Evolutionary conservation across 1,284 basidiomycete species (phyloP).

Genomic region (Pisolithus thermaeus): DNA sequence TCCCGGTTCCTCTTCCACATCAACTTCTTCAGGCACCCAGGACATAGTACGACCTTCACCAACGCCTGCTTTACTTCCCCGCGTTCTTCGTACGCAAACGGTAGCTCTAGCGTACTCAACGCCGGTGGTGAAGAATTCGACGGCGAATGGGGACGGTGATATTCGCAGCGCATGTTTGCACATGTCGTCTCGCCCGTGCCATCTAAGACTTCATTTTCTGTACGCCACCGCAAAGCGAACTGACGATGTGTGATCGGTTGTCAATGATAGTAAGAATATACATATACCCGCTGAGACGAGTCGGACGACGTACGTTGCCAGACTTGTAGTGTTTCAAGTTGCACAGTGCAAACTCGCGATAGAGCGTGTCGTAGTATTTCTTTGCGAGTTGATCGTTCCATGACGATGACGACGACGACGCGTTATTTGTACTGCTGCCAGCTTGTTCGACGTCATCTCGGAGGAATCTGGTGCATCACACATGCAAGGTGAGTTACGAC

Average conservation of each 20-base stretch:
- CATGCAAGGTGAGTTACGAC: not conserved
- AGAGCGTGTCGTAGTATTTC: constrained; percentile 83
- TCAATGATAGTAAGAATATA: too few species aligned
- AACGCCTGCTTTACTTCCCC: constrained; percentile 72
- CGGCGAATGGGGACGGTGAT: constrained; percentile 41
- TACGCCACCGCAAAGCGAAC: constrained; percentile 89
- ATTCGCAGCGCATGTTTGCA: constrained; percentile 77
- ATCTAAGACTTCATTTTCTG: constrained; percentile 80
- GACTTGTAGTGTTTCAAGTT: constrained; percentile 94
- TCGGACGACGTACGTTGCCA: constrained; percentile 54
- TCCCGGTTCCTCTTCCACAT: constrained; percentile 78
- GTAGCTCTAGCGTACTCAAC: constrained; percentile 74
- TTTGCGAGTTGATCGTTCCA: constrained; percentile 81
- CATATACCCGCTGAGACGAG: constrained; percentile 8
- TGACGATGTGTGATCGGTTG: constrained; percentile 22
- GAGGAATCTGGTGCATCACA: constrained; percentile 59
- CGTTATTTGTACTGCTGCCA: constrained; percentile 32
- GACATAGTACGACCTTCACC: constrained; percentile 85
- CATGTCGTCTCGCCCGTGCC: constrained; percentile 83
- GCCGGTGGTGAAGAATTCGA: constrained; percentile 2
- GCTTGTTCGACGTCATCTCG: constrained; percentile 48
- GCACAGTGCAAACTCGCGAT: constrained; percentile 87
- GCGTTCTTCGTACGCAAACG: constrained; percentile 81
- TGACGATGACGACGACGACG: constrained; percentile 24
- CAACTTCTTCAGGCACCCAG: constrained; percentile 73